These are phyloP conservation scores for Lodderomyces parapsilosis DNA, from an alignment of 1,139 yeast species.

Conservation along the genomic window DNA sequence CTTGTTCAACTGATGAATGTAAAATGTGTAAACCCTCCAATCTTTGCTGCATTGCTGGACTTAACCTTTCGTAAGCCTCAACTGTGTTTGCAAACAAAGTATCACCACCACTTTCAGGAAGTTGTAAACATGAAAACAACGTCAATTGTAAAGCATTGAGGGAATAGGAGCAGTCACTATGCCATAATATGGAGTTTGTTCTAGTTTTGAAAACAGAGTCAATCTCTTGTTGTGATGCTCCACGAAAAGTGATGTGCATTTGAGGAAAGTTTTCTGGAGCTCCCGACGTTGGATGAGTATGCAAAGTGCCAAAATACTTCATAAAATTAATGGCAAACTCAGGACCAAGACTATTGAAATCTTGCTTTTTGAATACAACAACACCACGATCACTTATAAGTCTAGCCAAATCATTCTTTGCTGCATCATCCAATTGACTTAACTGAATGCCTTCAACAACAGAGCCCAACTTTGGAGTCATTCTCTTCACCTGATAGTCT, in stretches of 20 bases:
- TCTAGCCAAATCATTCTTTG: constrained; percentile 37
- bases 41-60: constrained; percentile 26
- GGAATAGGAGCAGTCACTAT: constrained; percentile 41
- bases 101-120: constrained; percentile 44
- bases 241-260: constrained; percentile 32
- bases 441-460: constrained; percentile 28
- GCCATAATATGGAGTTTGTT: constrained; percentile 37
- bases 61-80: constrained; percentile 29
- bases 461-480: constrained; percentile 28
- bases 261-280: constrained; percentile 38
- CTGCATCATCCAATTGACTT: constrained; percentile 25
- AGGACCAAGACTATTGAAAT: constrained; percentile 33
- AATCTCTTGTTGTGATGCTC: constrained; percentile 27
- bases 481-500: constrained; percentile 12
- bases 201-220: constrained; percentile 23
- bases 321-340: constrained; percentile 31
- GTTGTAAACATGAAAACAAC: constrained; percentile 36
- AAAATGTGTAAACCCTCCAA: constrained; percentile 27
- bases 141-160: constrained; percentile 40
- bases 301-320: constrained; percentile 36
- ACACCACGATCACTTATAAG: constrained; percentile 43
- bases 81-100: constrained; percentile 35
- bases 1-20: constrained; percentile 27
- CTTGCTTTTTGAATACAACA: constrained; percentile 39
- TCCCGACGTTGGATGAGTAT: constrained; percentile 42